A percentile compares a stretch with the other conserved stretches of the same genome.
Evolutionary conservation across 495 filamentous ascomycete genomes (phyloP).

Genomic region (Elaphomyces granulatus): DNA sequence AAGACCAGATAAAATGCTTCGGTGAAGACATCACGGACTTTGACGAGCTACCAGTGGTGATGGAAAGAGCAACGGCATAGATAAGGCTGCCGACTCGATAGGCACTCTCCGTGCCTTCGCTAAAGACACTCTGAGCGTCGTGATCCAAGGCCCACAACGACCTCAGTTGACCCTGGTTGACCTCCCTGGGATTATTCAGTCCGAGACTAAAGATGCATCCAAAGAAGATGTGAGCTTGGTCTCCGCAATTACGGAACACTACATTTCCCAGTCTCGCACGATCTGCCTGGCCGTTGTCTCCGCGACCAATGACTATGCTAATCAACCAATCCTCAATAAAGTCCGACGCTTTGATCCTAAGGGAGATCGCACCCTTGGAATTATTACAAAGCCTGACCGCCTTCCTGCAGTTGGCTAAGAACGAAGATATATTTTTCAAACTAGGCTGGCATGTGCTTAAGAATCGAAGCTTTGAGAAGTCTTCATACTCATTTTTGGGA

Average conservation of each 20-base stretch:
- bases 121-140: too few species aligned
- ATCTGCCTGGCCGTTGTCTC: conserved; percentile 27
- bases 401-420: too few species aligned
- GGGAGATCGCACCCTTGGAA: conserved; percentile 38
- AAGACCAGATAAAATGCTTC: too few species aligned
- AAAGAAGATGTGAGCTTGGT: conserved; percentile 20
- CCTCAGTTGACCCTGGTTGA: conserved; percentile 43
- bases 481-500: conserved; percentile 1
- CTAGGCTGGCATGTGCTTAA: too few species aligned
- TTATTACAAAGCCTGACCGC: conserved; percentile 40
- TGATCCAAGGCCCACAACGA: too few species aligned
- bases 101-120: too few species aligned
- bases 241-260: conserved; percentile 15
- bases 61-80: too few species aligned
- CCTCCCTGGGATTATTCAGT: conserved; percentile 32
- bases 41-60: too few species aligned
- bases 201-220: conserved; percentile 17
- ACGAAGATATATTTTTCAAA: conserved; percentile 46
- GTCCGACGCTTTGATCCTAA: conserved; percentile 29
- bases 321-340: conserved; percentile 35
- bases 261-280: conserved; percentile 20
- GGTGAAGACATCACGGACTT: too few species aligned
- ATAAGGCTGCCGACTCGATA: too few species aligned
- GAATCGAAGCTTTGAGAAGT: conserved; percentile 1
- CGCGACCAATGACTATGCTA: conserved; percentile 36